Percentiles rank a stretch among this genome's conserved stretches.
These are phyloP conservation scores for Starmerella tilneyi DNA, from an alignment of 805 yeast genomes.

Conservation along the genomic window DNA sequence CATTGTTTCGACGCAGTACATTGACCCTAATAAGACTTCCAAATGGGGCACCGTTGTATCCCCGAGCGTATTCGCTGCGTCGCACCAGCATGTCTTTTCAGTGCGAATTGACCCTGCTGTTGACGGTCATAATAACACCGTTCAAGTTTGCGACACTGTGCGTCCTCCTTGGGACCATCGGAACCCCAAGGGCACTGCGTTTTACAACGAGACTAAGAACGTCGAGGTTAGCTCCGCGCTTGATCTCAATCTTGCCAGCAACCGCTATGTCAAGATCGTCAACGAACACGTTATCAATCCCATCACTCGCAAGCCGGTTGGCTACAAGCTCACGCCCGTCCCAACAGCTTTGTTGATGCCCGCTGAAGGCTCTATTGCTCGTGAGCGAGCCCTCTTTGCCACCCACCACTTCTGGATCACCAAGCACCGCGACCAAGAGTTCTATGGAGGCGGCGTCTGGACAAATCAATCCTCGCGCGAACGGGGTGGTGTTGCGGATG, in stretches of 20 bases:
- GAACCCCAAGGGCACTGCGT: conserved; percentile 65
- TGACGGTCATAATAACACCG: conserved; percentile 70
- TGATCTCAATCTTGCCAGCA: conserved; percentile 65
- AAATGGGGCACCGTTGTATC: conserved; percentile 67
- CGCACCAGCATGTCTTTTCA: conserved; percentile 71
- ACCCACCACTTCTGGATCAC: conserved; percentile 76
- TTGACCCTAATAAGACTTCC: conserved; percentile 57
- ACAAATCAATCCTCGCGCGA: conserved; percentile 72
- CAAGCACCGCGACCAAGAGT: conserved; percentile 58
- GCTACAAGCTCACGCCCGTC: conserved; percentile 62
- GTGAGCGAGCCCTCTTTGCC: conserved; percentile 62
- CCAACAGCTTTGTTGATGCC: conserved; percentile 70
- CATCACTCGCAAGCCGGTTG: conserved; percentile 60
- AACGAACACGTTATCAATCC: conserved; percentile 65
- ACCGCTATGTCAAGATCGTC: conserved; percentile 63
- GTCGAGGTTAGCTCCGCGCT: conserved; percentile 62
- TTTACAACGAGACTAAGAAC: conserved; percentile 48
- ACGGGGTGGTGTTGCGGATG: conserved; percentile 34
- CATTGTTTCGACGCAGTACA: conserved; percentile 74
- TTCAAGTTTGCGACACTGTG: conserved; percentile 58
- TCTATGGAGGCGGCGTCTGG: conserved; percentile 76
- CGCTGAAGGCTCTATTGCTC: conserved; percentile 50
- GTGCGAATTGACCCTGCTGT: conserved; percentile 74
- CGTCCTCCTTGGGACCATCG: conserved; percentile 46
- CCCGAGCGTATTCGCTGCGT: conserved; percentile 71